Conservation (phyloP, 2,329 filamentous ascomycete species). For the Fusarium protoensiforme region DNA sequence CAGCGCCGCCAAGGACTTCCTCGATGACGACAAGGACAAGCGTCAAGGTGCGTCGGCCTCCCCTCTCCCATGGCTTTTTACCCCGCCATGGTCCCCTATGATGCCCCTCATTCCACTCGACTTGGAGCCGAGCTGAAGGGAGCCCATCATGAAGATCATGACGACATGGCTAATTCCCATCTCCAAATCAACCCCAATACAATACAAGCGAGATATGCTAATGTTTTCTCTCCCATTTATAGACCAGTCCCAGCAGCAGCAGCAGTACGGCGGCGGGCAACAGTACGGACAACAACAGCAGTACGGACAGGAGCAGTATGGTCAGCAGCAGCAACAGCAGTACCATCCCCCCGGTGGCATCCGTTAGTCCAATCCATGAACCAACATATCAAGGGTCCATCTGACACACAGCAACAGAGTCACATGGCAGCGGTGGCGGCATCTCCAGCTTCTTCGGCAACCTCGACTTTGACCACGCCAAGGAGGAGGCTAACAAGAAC, state of each 20-base stretch:
- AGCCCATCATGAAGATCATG: neutral
- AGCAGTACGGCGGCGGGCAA: constrained; percentile 17
- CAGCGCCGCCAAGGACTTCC: constrained; percentile 51
- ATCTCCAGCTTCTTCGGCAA: constrained; percentile 55
- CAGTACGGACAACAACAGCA: constrained; percentile 18
- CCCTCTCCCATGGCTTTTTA: constrained; percentile 20
- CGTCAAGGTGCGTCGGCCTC: constrained; percentile 34
- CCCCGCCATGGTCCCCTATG: constrained; percentile 36
- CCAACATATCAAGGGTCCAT: neutral
- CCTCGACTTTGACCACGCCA: constrained; percentile 60
- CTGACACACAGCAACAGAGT: constrained; percentile 40
- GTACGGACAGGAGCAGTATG: constrained; percentile 17
- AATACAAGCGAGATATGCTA: constrained; percentile 1
- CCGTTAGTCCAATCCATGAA: constrained; percentile 38
- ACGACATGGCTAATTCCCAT: neutral
- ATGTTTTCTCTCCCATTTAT: neutral
- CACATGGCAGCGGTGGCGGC: constrained; percentile 48
- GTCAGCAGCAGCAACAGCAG: constrained; percentile 36
- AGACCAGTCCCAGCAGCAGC: constrained; percentile 27
- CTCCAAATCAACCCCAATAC: neutral
- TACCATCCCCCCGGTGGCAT: constrained; percentile 39
- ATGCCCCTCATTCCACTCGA: constrained; percentile 22
- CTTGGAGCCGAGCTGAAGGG: neutral
- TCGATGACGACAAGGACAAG: constrained; percentile 46
- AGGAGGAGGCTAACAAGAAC: constrained; percentile 59